Percentiles rank a stretch among this genome's conserved stretches.
Evolutionary conservation across 768 basidiomycete genomes (phyloP).

Genomic region (Mycena kentingensis): DNA sequence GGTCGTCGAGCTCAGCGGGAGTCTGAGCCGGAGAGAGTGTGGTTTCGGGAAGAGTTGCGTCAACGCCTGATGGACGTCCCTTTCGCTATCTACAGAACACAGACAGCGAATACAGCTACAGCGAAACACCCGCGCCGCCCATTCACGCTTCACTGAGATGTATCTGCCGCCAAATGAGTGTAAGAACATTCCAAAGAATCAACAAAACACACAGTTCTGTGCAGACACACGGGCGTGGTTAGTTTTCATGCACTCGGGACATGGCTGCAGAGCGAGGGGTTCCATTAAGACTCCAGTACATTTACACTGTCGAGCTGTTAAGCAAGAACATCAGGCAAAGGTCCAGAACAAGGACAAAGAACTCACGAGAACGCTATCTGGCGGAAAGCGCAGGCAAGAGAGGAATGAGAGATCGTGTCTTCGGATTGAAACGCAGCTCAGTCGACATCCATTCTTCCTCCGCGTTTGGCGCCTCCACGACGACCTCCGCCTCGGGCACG

Average conservation of each 20-base stretch:
- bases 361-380: slow-evolving; percentile 14
- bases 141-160: no score
- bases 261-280: not conserved
- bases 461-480: slow-evolving; percentile 40
- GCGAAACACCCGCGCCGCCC: no score
- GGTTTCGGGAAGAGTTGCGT: no score
- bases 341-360: slow-evolving; percentile 8
- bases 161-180: no score
- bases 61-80: no score
- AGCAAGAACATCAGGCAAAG: not conserved
- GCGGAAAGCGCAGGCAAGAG: slow-evolving; percentile 14
- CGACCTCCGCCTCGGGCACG: slow-evolving; percentile 33
- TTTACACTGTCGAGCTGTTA: slow-evolving; percentile 1
- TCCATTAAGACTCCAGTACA: not conserved
- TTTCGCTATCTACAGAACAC: no score
- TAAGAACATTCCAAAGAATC: not conserved
- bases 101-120: no score
- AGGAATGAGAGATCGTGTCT: slow-evolving; percentile 19
- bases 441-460: slow-evolving; percentile 56
- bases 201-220: not conserved
- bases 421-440: slow-evolving; percentile 29
- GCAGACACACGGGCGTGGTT: not conserved
- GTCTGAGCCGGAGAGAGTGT: no score
- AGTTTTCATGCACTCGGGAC: not conserved
- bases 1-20: slow-evolving; percentile 7